These are phyloP conservation scores for Pichia thaimueangensis DNA, from an alignment of 805 yeast genomes.

Conservation along the genomic window DNA sequence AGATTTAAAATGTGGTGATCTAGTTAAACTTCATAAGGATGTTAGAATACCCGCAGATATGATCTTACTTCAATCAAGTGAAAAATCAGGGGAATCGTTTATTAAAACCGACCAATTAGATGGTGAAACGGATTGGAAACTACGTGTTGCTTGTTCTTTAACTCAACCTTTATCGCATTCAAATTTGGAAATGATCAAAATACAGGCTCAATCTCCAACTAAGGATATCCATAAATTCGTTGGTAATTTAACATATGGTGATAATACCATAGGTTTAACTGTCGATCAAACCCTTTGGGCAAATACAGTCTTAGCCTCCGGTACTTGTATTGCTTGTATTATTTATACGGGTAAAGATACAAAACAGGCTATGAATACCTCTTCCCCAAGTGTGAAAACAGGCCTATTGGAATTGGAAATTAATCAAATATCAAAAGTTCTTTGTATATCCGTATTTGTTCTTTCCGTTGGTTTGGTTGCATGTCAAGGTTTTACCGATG, in stretches of 20 bases:
- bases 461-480: constrained; percentile 74
- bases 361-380: constrained; percentile 90
- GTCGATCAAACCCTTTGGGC: constrained; percentile 98
- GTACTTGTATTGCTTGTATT: constrained; percentile 82
- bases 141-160: constrained; percentile 66
- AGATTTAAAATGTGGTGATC: constrained; percentile 77
- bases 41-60: constrained; percentile 91
- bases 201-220: constrained; percentile 76
- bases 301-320: constrained; percentile 93
- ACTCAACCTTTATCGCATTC: constrained; percentile 56
- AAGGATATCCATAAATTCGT: constrained; percentile 75
- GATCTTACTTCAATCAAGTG: constrained; percentile 77
- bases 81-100: constrained; percentile 77
- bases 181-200: constrained; percentile 45
- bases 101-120: constrained; percentile 96
- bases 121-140: constrained; percentile 99
- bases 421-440: constrained; percentile 76
- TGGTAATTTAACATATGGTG: constrained; percentile 63
- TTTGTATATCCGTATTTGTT: constrained; percentile 80
- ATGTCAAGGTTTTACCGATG: constrained; percentile 61
- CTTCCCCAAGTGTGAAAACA: constrained; percentile 77
- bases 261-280: constrained; percentile 55
- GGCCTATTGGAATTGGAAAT: constrained; percentile 90
- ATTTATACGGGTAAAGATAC: constrained; percentile 91
- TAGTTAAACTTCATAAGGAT: constrained; percentile 72